Evolutionary conservation across 106 monocot genomes (phyloP).

Genomic region (Narthecium ossifragum): DNA sequence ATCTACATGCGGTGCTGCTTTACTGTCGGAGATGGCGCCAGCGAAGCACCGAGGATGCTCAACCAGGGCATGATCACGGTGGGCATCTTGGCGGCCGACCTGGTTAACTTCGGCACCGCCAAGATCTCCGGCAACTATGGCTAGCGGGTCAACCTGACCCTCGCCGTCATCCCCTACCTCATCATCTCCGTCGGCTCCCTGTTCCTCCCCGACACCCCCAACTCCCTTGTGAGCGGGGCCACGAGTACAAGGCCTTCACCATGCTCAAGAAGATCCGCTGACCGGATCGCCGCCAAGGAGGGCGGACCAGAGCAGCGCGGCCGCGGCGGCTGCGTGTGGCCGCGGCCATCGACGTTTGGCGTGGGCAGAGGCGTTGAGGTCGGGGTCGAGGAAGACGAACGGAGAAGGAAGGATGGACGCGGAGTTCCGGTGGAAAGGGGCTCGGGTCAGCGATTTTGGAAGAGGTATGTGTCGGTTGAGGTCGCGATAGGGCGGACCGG

Average conservation of each 20-base stretch:
- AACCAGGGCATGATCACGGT: not conserved
- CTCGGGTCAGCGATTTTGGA: no score
- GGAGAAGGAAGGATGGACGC: no score
- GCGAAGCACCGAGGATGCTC: slow-evolving; percentile 1
- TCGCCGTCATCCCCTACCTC: slow-evolving; percentile 17
- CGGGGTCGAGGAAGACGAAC: no score
- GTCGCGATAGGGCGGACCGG: no score
- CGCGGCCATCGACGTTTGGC: no score
- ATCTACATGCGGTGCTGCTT: not conserved
- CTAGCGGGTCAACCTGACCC: not conserved
- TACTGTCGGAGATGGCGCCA: slow-evolving; percentile 9
- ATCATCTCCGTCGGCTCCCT: slow-evolving; percentile 24
- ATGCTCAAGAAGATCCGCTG: slow-evolving; percentile 18
- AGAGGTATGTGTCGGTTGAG: no score
- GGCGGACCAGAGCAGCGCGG: no score
- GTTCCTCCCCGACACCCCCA: slow-evolving; percentile 18
- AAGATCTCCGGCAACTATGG: not conserved
- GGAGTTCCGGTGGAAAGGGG: no score
- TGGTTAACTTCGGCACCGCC: not conserved
- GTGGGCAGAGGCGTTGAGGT: no score
- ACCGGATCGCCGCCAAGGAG: slow-evolving; percentile 16
- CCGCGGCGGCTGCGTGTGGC: no score
- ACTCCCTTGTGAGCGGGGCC: slow-evolving; percentile 7
- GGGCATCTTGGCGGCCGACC: not conserved
- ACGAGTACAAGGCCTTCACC: slow-evolving; percentile 6